A percentile compares a stretch with the other conserved stretches of the same genome.
Evolutionary conservation across 1,284 basidiomycete genomes (phyloP).

Genomic region (Puccinia polysora): DNA sequence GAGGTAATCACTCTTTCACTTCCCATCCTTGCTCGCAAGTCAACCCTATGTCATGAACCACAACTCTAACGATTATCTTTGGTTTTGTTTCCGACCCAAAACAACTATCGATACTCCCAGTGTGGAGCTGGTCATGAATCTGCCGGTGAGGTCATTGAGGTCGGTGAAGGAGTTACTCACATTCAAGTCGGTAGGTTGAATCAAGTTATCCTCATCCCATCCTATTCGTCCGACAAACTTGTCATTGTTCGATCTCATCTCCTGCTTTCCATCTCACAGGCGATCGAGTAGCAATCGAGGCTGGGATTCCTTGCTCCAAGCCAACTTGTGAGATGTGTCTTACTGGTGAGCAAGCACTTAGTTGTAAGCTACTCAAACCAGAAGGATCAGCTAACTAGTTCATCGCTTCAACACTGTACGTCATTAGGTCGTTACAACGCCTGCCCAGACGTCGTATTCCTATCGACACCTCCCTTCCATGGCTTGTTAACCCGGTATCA

Average conservation of each 20-base stretch:
- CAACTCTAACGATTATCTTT: not conserved
- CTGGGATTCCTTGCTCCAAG: conserved; percentile 45
- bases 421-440: conserved; percentile 34
- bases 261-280: conserved; percentile 38
- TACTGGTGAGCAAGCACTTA: conserved; percentile 22
- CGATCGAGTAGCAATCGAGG: conserved; percentile 52
- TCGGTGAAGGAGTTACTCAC: conserved; percentile 50
- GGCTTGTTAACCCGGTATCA: conserved; percentile 55
- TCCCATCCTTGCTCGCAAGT: no score
- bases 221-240: not conserved
- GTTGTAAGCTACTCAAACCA: not conserved
- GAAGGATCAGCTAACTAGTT: not conserved
- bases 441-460: conserved; percentile 47
- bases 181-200: conserved; percentile 44
- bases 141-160: conserved; percentile 50
- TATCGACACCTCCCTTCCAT: conserved; percentile 52
- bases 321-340: conserved; percentile 42
- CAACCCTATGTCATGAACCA: no score
- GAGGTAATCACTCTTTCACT: no score
- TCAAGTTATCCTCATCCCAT: not conserved
- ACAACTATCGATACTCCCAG: conserved; percentile 28
- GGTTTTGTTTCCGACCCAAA: no score
- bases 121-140: conserved; percentile 51
- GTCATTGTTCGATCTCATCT: not conserved
- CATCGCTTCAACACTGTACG: not conserved